Evolutionary conservation across 306 rosid genomes (phyloP).

Genomic region (Cucumis cinereus): DNA sequence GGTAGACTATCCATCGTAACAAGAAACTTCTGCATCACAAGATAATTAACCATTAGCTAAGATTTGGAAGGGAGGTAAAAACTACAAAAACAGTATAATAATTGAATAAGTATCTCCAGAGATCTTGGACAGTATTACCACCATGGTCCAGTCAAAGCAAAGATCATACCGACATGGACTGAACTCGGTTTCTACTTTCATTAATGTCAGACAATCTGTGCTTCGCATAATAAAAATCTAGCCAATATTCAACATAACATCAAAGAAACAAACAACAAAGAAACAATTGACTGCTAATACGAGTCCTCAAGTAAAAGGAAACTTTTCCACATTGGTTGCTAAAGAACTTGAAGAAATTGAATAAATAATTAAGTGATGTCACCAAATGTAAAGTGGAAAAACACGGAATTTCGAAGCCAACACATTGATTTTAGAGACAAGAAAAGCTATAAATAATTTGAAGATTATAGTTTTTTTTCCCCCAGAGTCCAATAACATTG

Average conservation of each 20-base stretch:
- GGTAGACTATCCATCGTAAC: conserved; percentile 55
- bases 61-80: neutral
- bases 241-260: neutral
- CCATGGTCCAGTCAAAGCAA: neutral
- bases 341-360: neutral
- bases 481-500: no score
- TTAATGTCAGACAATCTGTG: neutral
- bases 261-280: neutral
- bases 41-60: neutral
- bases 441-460: neutral
- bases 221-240: neutral
- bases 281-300: neutral
- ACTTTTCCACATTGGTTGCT: neutral
- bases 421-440: neutral
- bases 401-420: neutral
- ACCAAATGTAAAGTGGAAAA: neutral
- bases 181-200: neutral
- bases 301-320: neutral
- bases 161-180: neutral
- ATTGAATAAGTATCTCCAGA: neutral
- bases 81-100: neutral
- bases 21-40: neutral
- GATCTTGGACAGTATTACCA: neutral
- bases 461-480: neutral
- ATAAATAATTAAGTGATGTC: neutral